These are phyloP conservation scores for Fusarium verticillioides DNA, from an alignment of 2,329 filamentous ascomycete genomes.

Conservation along the genomic window DNA sequence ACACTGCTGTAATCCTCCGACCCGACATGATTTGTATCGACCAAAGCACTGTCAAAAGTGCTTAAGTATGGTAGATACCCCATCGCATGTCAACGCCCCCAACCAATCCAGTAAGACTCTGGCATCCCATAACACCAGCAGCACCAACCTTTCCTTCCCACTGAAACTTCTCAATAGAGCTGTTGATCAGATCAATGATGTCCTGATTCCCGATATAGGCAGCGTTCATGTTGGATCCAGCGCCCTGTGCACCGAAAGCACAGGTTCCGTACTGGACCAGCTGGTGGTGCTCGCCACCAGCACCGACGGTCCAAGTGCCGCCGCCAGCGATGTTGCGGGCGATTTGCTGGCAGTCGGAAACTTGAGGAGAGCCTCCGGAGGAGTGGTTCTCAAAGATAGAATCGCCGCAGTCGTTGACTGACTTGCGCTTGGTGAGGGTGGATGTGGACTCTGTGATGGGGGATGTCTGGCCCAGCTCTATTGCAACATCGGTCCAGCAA, in stretches of 20 bases:
- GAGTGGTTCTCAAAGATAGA: not conserved
- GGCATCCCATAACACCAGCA: not conserved
- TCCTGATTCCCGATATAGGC: not conserved
- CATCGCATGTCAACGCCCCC: not conserved
- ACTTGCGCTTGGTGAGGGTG: not conserved
- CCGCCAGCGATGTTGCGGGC: not conserved
- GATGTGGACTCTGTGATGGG: not conserved
- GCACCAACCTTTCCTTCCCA: not conserved
- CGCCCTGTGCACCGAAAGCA: not conserved
- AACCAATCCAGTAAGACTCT: not conserved
- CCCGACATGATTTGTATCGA: rapidly evolving
- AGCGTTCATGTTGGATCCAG: not conserved
- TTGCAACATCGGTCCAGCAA: not conserved
- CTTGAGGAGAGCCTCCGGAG: not conserved
- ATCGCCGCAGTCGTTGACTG: not conserved
- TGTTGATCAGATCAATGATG: not conserved
- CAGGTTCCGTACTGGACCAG: not conserved
- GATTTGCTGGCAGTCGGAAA: not conserved
- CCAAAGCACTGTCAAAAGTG: too few species aligned
- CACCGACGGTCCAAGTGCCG: not conserved
- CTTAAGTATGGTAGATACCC: not conserved
- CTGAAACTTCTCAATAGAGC: not conserved
- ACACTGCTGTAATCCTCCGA: not conserved
- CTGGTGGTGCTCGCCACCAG: not conserved
- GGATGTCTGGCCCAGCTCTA: not conserved